These are phyloP conservation scores for Solanum sitiens DNA, from an alignment of 257 asterid species.

Conservation along the genomic window DNA sequence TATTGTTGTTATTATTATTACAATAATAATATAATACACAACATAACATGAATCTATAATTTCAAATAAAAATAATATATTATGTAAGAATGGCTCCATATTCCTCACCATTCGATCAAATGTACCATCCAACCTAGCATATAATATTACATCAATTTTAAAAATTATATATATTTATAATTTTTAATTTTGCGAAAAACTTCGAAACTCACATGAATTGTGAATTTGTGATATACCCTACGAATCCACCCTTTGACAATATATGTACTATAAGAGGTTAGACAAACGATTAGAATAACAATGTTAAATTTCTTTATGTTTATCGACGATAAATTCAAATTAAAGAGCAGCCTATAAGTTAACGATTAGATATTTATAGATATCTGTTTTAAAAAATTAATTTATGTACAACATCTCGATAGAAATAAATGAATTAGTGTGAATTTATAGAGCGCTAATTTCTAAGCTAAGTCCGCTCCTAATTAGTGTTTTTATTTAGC, in stretches of 20 bases:
- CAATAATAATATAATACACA: too few species aligned
- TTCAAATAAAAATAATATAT: too few species aligned
- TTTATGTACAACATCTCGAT: not conserved
- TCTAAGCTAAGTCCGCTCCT: not conserved
- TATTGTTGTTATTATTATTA: too few species aligned
- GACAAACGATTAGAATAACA: not conserved
- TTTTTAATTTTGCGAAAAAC: not conserved
- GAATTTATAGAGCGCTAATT: not conserved
- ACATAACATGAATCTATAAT: too few species aligned
- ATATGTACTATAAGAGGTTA: not conserved
- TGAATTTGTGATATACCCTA: not conserved
- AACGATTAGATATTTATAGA: not conserved
- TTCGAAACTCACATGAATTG: not conserved
- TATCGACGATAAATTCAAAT: not conserved
- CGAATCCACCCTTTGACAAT: not conserved
- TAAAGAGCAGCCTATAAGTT: not conserved
- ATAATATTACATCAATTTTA: too few species aligned
- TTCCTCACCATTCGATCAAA: not conserved
- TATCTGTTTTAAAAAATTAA: too few species aligned
- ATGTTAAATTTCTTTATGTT: not conserved
- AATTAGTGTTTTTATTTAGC: not conserved
- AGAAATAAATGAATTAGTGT: not conserved
- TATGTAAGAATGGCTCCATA: not conserved
- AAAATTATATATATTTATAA: not conserved
- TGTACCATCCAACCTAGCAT: not conserved